Evolutionary conservation across 2,329 filamentous ascomycete species (phyloP), one percentile per base, ranked within the genome.

Genomic region (Dissoconium aciculare): DNA sequence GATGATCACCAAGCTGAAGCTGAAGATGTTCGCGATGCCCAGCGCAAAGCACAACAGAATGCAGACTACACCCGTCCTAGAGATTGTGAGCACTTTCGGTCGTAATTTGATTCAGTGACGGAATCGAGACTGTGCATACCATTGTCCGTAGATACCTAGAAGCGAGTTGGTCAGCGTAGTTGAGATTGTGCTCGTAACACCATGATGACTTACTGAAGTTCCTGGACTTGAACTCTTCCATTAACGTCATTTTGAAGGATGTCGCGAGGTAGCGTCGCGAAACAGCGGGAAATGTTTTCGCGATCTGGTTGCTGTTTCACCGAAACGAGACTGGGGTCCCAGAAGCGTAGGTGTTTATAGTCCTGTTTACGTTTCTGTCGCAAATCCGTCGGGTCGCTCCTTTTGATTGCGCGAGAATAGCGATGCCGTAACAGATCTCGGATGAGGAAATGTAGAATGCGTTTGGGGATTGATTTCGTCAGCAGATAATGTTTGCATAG

Each of bases 1-100:
- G 17, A 74, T 57, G 38, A 78, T 72, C 23, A 73, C 58, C 28
- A 69, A 56, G 40, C 56, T 49, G 43, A 73, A 62, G 44, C 72
- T 63, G 50, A 79, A 77, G 46, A 80, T 68, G 47, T 77, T 76
- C 31, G 73, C 71, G 37, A 79, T 72, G 28, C 74, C 72, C 13
- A 80, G 61, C 11, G 75, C 74, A 42, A 76, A 68, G 52, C 71
- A 75, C 15, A 79, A 62, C 41, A 76, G 53, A 44, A 76, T 71
- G 56, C 67, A 72, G 16, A 76, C 43, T 30, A 76, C 66, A 41
- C 64, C 64, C 34, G 62, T 62, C 64, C 64, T 67, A 38, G 11
- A 19, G 5, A 10, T 5, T 29, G 31, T 37, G 27, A 40, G 27
- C 19, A 27, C 27, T 11, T 10, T 5, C 13, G 17, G 10, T 1